phyloP scores from a whole-genome alignment of 176 grass and related monocot species.

The Oryza longistaminata region DNA sequence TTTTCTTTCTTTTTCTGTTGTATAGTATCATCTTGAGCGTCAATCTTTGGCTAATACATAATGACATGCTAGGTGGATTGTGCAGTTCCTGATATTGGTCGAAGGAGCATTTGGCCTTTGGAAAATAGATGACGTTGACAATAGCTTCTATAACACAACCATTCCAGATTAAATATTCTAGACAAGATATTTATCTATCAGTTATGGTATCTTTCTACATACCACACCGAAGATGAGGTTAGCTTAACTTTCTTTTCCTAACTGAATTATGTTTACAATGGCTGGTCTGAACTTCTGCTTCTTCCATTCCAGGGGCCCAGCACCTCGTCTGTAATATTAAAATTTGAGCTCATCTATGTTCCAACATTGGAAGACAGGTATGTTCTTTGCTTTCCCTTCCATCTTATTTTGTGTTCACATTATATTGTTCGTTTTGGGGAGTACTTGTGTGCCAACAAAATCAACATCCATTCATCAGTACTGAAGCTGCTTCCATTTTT shows the following conservation, averaged over 20 bases:
- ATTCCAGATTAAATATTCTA: conserved; percentile 82
- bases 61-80: conserved; percentile 84
- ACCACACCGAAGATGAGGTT: conserved; percentile 72
- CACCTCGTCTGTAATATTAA: conserved; percentile 74
- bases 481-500: conserved; percentile 33
- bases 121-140: conserved; percentile 82
- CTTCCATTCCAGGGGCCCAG: conserved; percentile 61
- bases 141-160: conserved; percentile 92
- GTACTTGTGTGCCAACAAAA: neutral
- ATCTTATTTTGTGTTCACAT: neutral
- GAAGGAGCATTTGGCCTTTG: conserved; percentile 67
- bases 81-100: conserved; percentile 77
- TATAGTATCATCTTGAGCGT: neutral
- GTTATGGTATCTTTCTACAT: conserved; percentile 96
- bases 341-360: conserved; percentile 86
- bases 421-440: neutral
- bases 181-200: conserved; percentile 88
- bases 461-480: conserved; percentile 21
- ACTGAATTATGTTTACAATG: conserved; percentile 8
- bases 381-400: conserved; percentile 2
- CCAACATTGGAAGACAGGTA: conserved; percentile 50
- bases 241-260: conserved; percentile 9
- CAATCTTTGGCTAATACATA: conserved; percentile 69
- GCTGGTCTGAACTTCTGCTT: conserved; percentile 20
- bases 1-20: neutral